These are phyloP conservation scores for Ceratobasidium sp. DNA, from an alignment of 1,284 basidiomycete species.

Conservation along the genomic window DNA sequence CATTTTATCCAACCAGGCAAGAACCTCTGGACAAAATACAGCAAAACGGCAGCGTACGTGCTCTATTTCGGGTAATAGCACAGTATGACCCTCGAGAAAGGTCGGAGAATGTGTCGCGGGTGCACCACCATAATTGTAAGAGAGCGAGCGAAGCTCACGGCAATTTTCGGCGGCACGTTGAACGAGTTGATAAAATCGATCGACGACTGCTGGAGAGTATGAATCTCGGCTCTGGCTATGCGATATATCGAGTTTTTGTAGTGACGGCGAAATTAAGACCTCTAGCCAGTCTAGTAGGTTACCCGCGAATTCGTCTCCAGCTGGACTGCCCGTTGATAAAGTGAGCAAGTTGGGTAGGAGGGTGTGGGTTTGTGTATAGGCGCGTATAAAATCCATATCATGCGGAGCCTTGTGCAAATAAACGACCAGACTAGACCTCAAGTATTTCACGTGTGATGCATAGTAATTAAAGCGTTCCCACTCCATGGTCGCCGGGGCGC, in stretches of 20 bases:
- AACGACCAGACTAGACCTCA: not conserved
- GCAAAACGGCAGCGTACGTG: slow-evolving; percentile 4
- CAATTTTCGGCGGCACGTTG: not conserved
- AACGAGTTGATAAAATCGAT: not conserved
- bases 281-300: slow-evolving; percentile 8
- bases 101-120: not conserved
- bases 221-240: not conserved
- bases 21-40: not conserved
- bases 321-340: not conserved
- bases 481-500: too few relatives aligned
- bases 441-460: slow-evolving; percentile 1
- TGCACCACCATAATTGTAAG: not conserved
- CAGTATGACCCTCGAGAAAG: not conserved
- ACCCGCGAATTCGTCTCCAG: not conserved
- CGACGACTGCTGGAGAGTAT: not conserved
- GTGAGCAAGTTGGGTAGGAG: not conserved
- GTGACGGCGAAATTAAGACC: not conserved
- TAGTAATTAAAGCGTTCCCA: slow-evolving; percentile 15
- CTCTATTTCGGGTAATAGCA: not conserved
- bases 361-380: not conserved
- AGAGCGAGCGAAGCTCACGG: not conserved
- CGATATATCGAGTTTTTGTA: not conserved
- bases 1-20: not conserved
- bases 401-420: not conserved
- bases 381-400: not conserved